These are phyloP conservation scores for Neurospora cerealis DNA, from an alignment of 495 filamentous ascomycete genomes.

Conservation along the genomic window DNA sequence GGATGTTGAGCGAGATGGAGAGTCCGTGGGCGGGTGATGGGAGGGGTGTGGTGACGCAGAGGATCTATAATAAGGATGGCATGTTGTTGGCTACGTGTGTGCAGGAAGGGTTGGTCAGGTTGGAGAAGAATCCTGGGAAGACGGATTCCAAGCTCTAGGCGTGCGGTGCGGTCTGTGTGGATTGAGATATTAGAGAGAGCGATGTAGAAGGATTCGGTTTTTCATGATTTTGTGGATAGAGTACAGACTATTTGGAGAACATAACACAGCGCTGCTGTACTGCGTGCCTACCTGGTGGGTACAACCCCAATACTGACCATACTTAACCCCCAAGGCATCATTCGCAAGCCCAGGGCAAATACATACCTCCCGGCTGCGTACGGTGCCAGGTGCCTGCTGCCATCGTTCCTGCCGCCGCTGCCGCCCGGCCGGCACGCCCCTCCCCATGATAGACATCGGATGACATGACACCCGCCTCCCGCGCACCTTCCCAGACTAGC, in stretches of 20 bases:
- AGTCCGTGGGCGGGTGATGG: conserved; percentile 92
- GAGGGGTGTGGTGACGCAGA: conserved; percentile 75
- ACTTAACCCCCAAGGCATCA: too few relatives aligned
- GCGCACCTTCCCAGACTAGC: too few relatives aligned
- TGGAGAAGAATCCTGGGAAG: background rate
- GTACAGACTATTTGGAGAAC: background rate
- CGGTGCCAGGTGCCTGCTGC: background rate
- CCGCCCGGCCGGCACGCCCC: background rate
- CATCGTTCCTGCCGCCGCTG: background rate
- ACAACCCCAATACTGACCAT: too few relatives aligned
- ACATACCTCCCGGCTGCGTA: too few relatives aligned
- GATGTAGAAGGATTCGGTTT: background rate
- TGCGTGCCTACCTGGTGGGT: too few relatives aligned
- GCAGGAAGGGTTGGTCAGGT: conserved; percentile 48
- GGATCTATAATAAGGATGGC: conserved; percentile 78
- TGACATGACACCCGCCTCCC: background rate
- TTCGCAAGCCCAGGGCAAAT: too few relatives aligned
- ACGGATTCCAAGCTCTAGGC: background rate
- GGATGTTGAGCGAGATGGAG: conserved; percentile 87
- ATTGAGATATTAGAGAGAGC: background rate
- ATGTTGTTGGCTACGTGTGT: conserved; percentile 75
- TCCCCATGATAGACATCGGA: background rate
- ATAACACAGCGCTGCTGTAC: too few relatives aligned
- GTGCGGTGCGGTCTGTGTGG: background rate
- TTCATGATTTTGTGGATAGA: background rate